Evolutionary conservation across 352 stramenopile genomes (phyloP).

Genomic region (Pythium sp.): DNA sequence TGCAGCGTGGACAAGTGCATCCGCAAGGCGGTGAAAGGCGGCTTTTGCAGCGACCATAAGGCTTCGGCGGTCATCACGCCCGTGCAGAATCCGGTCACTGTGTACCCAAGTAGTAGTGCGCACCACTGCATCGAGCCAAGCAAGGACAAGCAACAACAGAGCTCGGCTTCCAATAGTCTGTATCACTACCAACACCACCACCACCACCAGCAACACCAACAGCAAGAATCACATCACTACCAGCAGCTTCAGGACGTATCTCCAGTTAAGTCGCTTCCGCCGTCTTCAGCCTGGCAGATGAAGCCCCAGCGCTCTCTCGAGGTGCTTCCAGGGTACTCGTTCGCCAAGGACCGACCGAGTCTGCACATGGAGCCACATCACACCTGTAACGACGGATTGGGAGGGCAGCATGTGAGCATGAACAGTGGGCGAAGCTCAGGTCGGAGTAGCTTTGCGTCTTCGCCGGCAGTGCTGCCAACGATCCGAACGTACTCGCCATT

Average conservation of each 20-base stretch:
- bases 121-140: slow-evolving; percentile 14
- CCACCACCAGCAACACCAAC: neutral
- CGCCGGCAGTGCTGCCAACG: slow-evolving; percentile 6
- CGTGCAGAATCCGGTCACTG: neutral
- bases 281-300: slow-evolving; percentile 1
- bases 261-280: neutral
- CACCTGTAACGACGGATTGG: neutral
- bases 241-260: neutral
- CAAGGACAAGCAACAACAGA: slow-evolving; percentile 14
- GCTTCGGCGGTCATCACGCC: slow-evolving; percentile 8
- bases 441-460: neutral
- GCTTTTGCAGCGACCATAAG: slow-evolving; percentile 28
- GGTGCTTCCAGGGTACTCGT: slow-evolving; percentile 8
- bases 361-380: slow-evolving; percentile 14
- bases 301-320: neutral
- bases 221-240: neutral
- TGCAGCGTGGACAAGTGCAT: slow-evolving; percentile 19
- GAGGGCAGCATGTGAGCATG: neutral
- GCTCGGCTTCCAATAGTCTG: neutral
- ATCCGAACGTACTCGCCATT: slow-evolving; percentile 15
- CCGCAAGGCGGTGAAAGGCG: slow-evolving; percentile 28
- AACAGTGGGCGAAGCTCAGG: neutral
- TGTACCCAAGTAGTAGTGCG: neutral
- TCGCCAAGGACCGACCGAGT: slow-evolving; percentile 20
- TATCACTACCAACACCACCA: neutral